Evolutionary conservation across 495 filamentous ascomycete genomes (phyloP), one percentile per base, ranked within the genome.

Genomic region (Apodospora peruviana): DNA sequence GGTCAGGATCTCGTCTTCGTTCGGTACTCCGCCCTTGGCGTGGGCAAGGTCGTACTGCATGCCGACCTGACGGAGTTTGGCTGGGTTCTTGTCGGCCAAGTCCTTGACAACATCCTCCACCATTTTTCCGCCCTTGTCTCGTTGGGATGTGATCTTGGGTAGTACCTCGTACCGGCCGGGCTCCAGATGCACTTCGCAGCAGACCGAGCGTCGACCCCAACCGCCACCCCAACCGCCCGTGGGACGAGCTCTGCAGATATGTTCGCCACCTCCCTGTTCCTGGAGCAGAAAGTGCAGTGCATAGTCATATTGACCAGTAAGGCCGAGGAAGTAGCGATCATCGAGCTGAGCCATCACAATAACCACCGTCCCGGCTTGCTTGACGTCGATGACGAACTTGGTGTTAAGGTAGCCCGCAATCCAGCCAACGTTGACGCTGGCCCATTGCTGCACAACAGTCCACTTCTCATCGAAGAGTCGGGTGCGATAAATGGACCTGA

Each of bases 11-110:
- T 81, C 80, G 60, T 79, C 80, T 36, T 76, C 67, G 57, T 88
- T 85, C 24, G 72, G 73, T 58, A 79, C 85, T 51, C 90, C 84
- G 73, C 83, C 59, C 80, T 84, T 17, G 8, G 81, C 81, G 51
- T 87, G 81, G 5, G 86, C 84, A 3, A 88, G 71, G 56, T 89
- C 85, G 46, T 88, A 88, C 16, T 79, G 81, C 40, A 84, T 75
- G 16, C 85, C 86, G 14, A 86, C 77, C 52, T 84, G 79, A 1
- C 88, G 76, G 5, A 91, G 72, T 59, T 91, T 91, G 44, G 85
- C 79, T 12, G 84, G 80, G 36, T 75, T 73, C 2, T 54, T 62
- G 9, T 73, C 68, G 22, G 82, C 83, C 49, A 73, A 73, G 1
- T 72, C 65, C 35, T 70, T 72, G 11, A 87, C 77, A 5, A 77